These are phyloP conservation scores for Phytophthora meadii DNA, from an alignment of 352 stramenopile genomes.

Conservation along the genomic window DNA sequence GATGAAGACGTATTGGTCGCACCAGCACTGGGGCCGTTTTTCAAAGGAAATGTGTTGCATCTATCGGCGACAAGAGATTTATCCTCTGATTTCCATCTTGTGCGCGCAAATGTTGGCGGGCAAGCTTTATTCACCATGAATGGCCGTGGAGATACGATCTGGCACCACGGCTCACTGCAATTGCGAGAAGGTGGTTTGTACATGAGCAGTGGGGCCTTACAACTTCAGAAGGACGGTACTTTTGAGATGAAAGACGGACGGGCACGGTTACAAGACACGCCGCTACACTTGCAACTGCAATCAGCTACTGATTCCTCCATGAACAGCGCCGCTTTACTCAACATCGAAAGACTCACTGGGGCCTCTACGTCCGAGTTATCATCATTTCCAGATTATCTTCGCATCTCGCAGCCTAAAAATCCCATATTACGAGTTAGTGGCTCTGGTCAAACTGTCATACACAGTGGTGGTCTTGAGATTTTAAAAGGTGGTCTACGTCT, in stretches of 20 bases:
- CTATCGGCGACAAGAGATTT: conserved; percentile 52
- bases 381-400: conserved; percentile 54
- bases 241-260: conserved; percentile 58
- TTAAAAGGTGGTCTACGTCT: conserved; percentile 64
- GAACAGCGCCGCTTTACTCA: conserved; percentile 32
- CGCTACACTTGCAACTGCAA: conserved; percentile 43
- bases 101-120: conserved; percentile 62
- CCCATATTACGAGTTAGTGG: conserved; percentile 63
- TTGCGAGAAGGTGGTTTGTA: conserved; percentile 29
- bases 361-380: conserved; percentile 23
- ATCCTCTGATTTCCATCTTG: conserved; percentile 71
- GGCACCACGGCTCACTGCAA: conserved; percentile 35
- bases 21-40: conserved; percentile 61
- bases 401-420: conserved; percentile 41
- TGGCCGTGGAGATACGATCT: conserved; percentile 56
- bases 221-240: conserved; percentile 53
- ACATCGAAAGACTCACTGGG: conserved; percentile 42
- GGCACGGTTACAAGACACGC: conserved; percentile 48
- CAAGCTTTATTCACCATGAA: conserved; percentile 70
- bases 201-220: conserved; percentile 37
- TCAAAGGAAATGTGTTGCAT: conserved; percentile 71
- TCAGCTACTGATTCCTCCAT: conserved; percentile 16
- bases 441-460: conserved; percentile 58
- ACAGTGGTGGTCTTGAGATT: conserved; percentile 66
- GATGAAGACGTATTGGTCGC: conserved; percentile 65